These are phyloP conservation scores for Chaetoscypha palmicola DNA, from an alignment of 2,329 filamentous ascomycete species.

Conservation along the genomic window DNA sequence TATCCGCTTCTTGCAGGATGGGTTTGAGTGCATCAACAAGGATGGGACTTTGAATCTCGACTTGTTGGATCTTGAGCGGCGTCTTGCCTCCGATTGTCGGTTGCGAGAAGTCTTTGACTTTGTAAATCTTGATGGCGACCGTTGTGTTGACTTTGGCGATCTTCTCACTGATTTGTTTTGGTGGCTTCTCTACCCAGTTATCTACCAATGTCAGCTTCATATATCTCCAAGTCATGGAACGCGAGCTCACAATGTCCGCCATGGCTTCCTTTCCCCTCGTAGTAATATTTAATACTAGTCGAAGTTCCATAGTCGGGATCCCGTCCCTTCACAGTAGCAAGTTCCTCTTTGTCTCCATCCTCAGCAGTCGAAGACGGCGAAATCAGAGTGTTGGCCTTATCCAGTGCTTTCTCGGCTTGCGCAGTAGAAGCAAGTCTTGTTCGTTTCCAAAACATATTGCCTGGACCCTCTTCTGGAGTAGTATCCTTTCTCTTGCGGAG, in stretches of 20 bases:
- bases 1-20: conserved; percentile 37
- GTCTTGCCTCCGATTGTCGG: conserved; percentile 34
- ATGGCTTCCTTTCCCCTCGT: conserved; percentile 13
- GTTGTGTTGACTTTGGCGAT: conserved; percentile 30
- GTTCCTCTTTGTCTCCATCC: background rate
- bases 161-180: conserved; percentile 15
- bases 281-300: conserved; percentile 15
- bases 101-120: conserved; percentile 38
- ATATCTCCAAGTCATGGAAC: background rate
- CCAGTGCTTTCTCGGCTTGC: background rate
- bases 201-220: background rate
- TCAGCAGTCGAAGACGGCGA: conserved; percentile 4
- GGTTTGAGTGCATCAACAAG: conserved; percentile 38
- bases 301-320: conserved; percentile 16
- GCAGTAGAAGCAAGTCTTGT: background rate
- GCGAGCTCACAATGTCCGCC: conserved; percentile 5
- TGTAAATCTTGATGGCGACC: conserved; percentile 41
- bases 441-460: conserved; percentile 9
- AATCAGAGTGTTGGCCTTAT: background rate
- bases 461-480: background rate
- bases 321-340: background rate
- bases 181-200: conserved; percentile 18
- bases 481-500: conserved; percentile 7
- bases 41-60: conserved; percentile 38
- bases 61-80: conserved; percentile 35